Conservation (phyloP, 148 eudicot genomes). For the Limonium bicolor region DNA sequence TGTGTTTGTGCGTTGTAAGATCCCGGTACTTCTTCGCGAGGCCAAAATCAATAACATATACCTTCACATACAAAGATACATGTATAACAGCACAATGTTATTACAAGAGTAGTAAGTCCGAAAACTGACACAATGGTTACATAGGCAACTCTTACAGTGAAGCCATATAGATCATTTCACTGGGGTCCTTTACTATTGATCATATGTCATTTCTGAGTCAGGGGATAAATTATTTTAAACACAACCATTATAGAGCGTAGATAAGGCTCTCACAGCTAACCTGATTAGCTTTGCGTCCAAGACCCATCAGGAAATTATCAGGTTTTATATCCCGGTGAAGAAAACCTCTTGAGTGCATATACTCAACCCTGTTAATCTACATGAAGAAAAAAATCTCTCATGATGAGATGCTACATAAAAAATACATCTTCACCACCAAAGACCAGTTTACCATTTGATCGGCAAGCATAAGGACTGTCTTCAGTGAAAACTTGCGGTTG, state of each 20-base stretch:
- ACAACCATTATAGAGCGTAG: too few relatives aligned
- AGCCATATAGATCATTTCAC: too few relatives aligned
- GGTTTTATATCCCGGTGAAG: conserved; percentile 98
- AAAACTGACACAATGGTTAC: too few relatives aligned
- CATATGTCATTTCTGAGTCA: too few relatives aligned
- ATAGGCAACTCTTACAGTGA: too few relatives aligned
- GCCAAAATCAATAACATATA: conserved; percentile 86
- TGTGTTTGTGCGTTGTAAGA: conserved; percentile 91
- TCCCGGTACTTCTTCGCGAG: conserved; percentile 91
- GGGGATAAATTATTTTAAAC: too few relatives aligned
- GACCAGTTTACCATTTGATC: conserved; percentile 68
- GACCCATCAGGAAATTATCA: conserved; percentile 94
- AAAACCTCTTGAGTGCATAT: conserved; percentile 98
- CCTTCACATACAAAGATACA: too few relatives aligned
- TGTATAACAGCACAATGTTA: too few relatives aligned
- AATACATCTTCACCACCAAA: neutral
- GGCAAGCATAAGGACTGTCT: conserved; percentile 97
- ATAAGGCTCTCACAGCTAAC: too few relatives aligned
- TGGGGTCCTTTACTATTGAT: too few relatives aligned
- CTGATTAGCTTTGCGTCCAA: conserved; percentile 99
- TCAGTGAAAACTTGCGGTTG: conserved; percentile 78
- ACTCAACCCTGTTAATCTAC: conserved; percentile 81
- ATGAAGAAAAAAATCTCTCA: neutral
- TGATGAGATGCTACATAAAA: neutral
- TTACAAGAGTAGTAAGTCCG: too few relatives aligned